phyloP scores from a whole-genome alignment of 2,329 filamentous ascomycete genomes.

The Diaporthe vexans region DNA sequence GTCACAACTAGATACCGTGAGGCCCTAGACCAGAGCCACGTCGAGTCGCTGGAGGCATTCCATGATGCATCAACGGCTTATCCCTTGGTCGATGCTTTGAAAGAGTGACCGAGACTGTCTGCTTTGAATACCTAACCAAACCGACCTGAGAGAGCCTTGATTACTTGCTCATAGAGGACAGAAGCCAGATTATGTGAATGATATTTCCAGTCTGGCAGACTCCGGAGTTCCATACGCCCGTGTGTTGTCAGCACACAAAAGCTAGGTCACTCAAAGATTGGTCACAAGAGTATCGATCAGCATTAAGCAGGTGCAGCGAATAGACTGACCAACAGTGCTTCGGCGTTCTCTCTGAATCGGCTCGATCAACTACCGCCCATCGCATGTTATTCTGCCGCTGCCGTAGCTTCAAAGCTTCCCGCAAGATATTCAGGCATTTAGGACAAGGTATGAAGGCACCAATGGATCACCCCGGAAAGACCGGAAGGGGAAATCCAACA shows the following conservation, averaged over 20 bases:
- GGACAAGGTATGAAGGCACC: not conserved
- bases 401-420: not conserved
- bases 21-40: not conserved
- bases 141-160: not conserved
- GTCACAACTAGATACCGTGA: not conserved
- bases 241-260: not conserved
- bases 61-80: too few species aligned
- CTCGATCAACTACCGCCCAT: not conserved
- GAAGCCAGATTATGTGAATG: not conserved
- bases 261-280: not conserved
- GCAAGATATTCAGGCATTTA: not conserved
- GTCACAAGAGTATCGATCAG: not conserved
- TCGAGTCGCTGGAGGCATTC: too few species aligned
- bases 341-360: not conserved
- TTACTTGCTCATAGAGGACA: not conserved
- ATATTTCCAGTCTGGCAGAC: not conserved
- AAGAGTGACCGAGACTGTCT: too few species aligned
- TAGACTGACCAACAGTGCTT: not conserved
- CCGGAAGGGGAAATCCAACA: conserved; percentile 4
- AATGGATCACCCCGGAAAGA: not conserved
- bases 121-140: not conserved
- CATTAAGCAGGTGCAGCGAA: too few species aligned
- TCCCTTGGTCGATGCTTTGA: too few species aligned
- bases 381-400: not conserved
- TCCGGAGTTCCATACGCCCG: not conserved